Conservation (phyloP, 2,329 filamentous ascomycete species). For the Diaporthe humulicola region DNA sequence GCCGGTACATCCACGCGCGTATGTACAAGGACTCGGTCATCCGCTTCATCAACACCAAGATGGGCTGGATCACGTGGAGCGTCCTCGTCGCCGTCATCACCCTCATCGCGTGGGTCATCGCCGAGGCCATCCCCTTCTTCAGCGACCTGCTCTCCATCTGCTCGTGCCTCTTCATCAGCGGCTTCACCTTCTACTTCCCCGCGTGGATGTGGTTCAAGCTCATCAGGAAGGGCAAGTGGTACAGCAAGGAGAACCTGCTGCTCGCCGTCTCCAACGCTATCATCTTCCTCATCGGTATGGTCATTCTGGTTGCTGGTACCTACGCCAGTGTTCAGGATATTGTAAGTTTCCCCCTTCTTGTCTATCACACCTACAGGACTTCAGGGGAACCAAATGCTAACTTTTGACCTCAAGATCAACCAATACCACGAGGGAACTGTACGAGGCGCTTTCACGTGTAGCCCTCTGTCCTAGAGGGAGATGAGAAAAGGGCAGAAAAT, state of each 20-base stretch:
- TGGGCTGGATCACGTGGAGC: constrained; percentile 66
- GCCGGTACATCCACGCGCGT: constrained; percentile 61
- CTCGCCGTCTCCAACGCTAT: constrained; percentile 41
- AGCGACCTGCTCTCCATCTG: constrained; percentile 72
- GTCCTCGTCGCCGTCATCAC: constrained; percentile 70
- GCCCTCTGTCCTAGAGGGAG: constrained; percentile 12
- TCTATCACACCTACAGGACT: too few species aligned
- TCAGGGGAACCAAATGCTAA: constrained; percentile 12
- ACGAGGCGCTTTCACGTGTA: constrained; percentile 39
- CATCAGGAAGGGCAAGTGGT: constrained; percentile 49
- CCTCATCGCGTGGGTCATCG: constrained; percentile 77
- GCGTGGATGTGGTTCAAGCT: constrained; percentile 51
- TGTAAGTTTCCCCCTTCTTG: constrained; percentile 41
- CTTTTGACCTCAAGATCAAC: constrained; percentile 24
- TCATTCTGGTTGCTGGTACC: constrained; percentile 46
- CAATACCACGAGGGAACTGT: constrained; percentile 38
- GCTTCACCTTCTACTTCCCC: constrained; percentile 55
- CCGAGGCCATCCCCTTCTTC: constrained; percentile 81
- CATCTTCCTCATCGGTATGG: constrained; percentile 45
- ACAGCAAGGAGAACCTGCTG: constrained; percentile 43
- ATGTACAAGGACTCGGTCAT: constrained; percentile 58
- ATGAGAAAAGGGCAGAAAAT: not conserved
- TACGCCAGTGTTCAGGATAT: constrained; percentile 48
- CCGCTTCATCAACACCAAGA: constrained; percentile 62
- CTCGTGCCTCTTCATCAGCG: constrained; percentile 64